Evolutionary conservation across 305 asterid species (phyloP).

Genomic region (Fraxinus greggii): DNA sequence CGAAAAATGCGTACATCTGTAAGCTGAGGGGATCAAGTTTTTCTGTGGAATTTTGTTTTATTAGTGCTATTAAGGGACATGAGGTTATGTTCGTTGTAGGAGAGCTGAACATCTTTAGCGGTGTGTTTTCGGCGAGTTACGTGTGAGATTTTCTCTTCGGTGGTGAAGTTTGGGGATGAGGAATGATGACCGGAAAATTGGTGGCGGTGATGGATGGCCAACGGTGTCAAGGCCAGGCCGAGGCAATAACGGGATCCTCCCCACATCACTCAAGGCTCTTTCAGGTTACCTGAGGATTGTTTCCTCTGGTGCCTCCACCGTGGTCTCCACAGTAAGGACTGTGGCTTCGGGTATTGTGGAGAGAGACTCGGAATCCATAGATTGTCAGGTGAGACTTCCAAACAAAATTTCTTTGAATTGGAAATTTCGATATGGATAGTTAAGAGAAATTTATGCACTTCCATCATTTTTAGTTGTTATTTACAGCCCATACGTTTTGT

Average conservation of each 20-base stretch:
- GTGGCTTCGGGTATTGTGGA: conserved; percentile 86
- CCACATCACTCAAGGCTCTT: conserved; percentile 64
- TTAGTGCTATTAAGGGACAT: conserved; percentile 8
- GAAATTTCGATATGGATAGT: neutral
- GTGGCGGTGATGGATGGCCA: conserved; percentile 43
- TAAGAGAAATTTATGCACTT: neutral
- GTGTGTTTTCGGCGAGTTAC: conserved; percentile 21
- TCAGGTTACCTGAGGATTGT: conserved; percentile 70
- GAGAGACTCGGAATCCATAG: conserved; percentile 56
- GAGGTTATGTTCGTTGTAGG: conserved; percentile 46
- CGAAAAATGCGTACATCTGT: conserved; percentile 41
- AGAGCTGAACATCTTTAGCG: conserved; percentile 26
- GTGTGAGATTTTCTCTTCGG: conserved; percentile 23
- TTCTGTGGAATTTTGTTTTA: conserved; percentile 7
- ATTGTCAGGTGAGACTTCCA: conserved; percentile 57
- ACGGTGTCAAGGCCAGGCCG: conserved; percentile 42
- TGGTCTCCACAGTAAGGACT: conserved; percentile 78
- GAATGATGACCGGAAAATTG: conserved; percentile 52
- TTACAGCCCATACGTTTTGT: neutral
- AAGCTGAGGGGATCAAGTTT: conserved; percentile 24
- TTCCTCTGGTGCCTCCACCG: conserved; percentile 79
- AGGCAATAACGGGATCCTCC: conserved; percentile 56
- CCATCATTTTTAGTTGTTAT: neutral
- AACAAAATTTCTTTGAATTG: neutral
- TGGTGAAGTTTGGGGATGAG: conserved; percentile 48